Base-by-base conservation (phyloP, 2,329 filamentous ascomycete genomes). In the Paecilomyces sp. region DNA sequence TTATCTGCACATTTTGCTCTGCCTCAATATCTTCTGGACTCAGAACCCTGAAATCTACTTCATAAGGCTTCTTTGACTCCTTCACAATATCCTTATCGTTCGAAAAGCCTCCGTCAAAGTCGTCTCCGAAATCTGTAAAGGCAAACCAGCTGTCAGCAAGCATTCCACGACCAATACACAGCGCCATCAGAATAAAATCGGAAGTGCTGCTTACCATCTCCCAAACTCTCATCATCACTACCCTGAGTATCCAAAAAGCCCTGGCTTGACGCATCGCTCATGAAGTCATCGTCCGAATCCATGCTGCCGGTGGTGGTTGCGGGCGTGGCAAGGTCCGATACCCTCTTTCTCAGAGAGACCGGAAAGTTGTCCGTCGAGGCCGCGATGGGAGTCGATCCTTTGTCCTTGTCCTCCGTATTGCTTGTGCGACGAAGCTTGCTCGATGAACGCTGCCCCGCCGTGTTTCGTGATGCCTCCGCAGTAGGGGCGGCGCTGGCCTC, bases 211-310 rank as follows among this genome's bases (percentile, higher is more conserved):
- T 53, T 59, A 78, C 75, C 76, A 62, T 78, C 76, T 22, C 71
- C 74, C 55, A 75, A 54, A 64, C 76, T 80, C 61, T 79, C 87
- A 68, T 92, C 90, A 58, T 91, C 92, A 67, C 89, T 92, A 62
- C 89, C 87, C 68, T 92, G 77, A 25, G 71, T 75, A 53, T 72
- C 89, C 63, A 89, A 83, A 61, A 91, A 84, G 61, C 85, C 84
- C 51, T 88, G 88, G 71, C 89, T 96, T 51, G 90, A 93, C 67
- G 88, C 82, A 71, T 87, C 86, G 68, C 90, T 95, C 84, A 94
- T 89, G 75, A 92, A 92, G 62, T 97, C 93, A 70, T 97, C 92
- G 68, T 97, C 93, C 8, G 92, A 97, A 79, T 96, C 92, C 92
- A 97, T 97, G 64, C 80, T 84, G 74, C 72, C 77, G 36, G 78